Conservation (phyloP, 495 filamentous ascomycete genomes). For the Lentithecium fluviatile region DNA sequence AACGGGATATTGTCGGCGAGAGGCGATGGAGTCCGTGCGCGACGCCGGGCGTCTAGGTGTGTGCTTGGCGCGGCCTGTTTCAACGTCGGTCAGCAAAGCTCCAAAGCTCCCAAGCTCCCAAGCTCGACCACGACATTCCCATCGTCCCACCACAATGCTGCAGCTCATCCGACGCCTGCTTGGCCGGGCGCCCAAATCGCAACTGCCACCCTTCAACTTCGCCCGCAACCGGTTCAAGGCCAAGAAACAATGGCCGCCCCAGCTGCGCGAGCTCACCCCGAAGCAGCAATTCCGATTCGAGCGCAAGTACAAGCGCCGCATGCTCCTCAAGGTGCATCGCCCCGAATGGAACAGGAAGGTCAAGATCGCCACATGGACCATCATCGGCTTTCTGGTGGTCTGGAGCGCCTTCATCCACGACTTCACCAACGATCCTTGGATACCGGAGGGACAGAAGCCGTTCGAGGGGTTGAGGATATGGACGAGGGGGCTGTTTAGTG, state of each 20-base stretch:
- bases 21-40: background rate
- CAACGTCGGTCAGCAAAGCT: background rate
- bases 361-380: slow-evolving; percentile 65
- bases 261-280: slow-evolving; percentile 73
- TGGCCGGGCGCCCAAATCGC: background rate
- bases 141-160: background rate
- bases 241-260: slow-evolving; percentile 90
- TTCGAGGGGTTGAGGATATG: slow-evolving; percentile 18
- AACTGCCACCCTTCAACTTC: slow-evolving; percentile 35
- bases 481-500: background rate
- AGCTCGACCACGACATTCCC: background rate
- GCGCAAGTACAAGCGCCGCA: slow-evolving; percentile 52
- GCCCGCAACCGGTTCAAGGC: slow-evolving; percentile 64
- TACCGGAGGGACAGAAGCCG: slow-evolving; percentile 17
- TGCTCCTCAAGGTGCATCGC: slow-evolving; percentile 66
- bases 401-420: slow-evolving; percentile 80
- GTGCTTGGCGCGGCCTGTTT: background rate
- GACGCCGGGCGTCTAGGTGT: background rate
- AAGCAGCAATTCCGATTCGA: slow-evolving; percentile 88
- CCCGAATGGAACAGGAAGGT: slow-evolving; percentile 73
- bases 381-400: slow-evolving; percentile 58
- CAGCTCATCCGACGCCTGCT: slow-evolving; percentile 7
- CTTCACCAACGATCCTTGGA: slow-evolving; percentile 45
- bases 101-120: background rate
- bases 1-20: background rate